Evolutionary conservation across 495 filamentous ascomycete species (phyloP).

Genomic region (Bombardia bombarda): DNA sequence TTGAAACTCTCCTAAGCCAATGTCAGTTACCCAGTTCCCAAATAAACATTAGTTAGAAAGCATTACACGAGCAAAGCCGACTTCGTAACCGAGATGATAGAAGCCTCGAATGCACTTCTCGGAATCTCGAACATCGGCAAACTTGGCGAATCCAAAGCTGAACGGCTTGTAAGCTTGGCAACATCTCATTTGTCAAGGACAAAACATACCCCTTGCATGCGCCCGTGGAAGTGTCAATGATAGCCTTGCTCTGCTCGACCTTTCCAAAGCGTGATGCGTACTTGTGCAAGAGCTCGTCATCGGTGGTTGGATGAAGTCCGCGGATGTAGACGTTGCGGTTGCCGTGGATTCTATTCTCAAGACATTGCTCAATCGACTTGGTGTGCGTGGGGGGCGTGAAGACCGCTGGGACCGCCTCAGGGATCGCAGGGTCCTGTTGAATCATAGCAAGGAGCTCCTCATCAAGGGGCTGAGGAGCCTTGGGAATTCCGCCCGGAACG

Average conservation of each 20-base stretch:
- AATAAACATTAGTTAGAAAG: not conserved
- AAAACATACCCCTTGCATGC: constrained; percentile 82
- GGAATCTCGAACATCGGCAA: constrained; percentile 75
- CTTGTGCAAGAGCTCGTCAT: constrained; percentile 75
- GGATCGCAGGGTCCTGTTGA: constrained; percentile 70
- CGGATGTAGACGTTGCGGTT: constrained; percentile 95
- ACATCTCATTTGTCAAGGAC: constrained; percentile 2
- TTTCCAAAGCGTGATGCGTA: constrained; percentile 84
- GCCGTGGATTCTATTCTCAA: constrained; percentile 80
- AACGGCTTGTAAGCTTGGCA: constrained; percentile 6
- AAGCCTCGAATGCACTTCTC: constrained; percentile 97
- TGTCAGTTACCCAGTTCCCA: constrained; percentile 2
- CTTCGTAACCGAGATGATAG: constrained; percentile 87
- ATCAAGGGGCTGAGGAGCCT: constrained; percentile 43
- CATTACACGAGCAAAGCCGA: constrained; percentile 82
- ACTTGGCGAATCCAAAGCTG: constrained; percentile 96
- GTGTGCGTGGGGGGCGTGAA: constrained; percentile 65
- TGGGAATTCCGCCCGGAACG: constrained; percentile 25
- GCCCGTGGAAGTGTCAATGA: constrained; percentile 84
- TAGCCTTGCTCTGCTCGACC: constrained; percentile 91
- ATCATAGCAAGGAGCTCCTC: constrained; percentile 64
- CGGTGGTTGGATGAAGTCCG: constrained; percentile 86
- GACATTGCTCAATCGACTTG: constrained; percentile 79
- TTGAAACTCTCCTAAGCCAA: constrained; percentile 80
- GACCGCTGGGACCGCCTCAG: constrained; percentile 79